Evolutionary conservation across 2,329 filamentous ascomycete species (phyloP), one percentile per base, ranked within the genome.

Genomic region (Apiospora rasikravindrae): DNA sequence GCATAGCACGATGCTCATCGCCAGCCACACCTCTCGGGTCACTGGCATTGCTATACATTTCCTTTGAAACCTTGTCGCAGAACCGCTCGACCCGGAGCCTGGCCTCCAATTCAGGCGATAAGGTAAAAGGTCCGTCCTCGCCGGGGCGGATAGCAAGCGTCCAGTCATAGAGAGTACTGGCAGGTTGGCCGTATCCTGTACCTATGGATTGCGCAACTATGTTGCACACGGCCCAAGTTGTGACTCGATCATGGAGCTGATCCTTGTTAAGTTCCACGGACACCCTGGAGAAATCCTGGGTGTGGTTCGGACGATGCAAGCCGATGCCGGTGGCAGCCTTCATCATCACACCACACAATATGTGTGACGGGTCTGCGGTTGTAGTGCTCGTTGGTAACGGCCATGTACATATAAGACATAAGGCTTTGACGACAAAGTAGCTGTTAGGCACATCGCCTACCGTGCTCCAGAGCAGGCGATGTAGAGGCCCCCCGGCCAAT

Each of bases 161-260:
- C 88, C 89, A 95, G 81, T 93, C 93, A 82, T 93, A 95, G 67
- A 92, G 86, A 69, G 90, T 94, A 66, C 93, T 93, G 6, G 93
- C 93, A 10, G 94, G 93, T 79, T 95, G 93, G 7, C 93, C 93
- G 77, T 95, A 94, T 26, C 93, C 93, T 4, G 94, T 96, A n/a
- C 93, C 93, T 61, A 95, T 90, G 71, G 90, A 91, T 78, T 96
- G 93, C 29, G 93, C 91, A 45, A 95, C 93, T 75, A 96, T 93
- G 79, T 96, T 96, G 84, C 93, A 94, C 4, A 94, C 92, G 1
- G 93, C 93, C 93, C 93, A 96, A 1, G 93, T 96, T 69, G 90
- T 90, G 61, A 95, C 89, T 49, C 94, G 88, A 78, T 96, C 93
- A 75, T 93, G 89, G 72, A 95, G 88, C 77, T 95, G 93, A 78